Conservation (phyloP, 1,139 yeast genomes). For the Arxiozyma slooffiae region DNA sequence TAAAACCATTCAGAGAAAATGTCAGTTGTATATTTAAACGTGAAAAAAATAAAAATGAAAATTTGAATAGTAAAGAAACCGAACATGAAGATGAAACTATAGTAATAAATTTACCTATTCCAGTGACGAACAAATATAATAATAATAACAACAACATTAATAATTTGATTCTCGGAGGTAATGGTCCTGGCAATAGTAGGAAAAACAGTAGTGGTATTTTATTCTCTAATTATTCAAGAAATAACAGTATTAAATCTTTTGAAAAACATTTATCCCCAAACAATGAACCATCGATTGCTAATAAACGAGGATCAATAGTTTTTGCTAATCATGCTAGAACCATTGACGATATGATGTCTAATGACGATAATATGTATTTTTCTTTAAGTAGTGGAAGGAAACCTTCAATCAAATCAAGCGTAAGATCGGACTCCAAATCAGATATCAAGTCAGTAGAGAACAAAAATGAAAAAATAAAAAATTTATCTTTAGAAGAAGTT, state of each 20-base stretch:
- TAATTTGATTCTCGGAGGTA: neutral
- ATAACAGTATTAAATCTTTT: constrained; percentile 4
- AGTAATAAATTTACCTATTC: neutral
- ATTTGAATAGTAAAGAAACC: neutral
- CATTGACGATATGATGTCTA: neutral
- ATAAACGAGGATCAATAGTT: constrained; percentile 2
- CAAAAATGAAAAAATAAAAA: constrained; percentile 6
- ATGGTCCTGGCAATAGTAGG: neutral
- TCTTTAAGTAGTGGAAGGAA: neutral
- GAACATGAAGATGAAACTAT: neutral
- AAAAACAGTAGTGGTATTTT: neutral
- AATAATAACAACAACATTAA: neutral
- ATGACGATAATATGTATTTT: neutral
- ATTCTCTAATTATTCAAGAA: constrained; percentile 3
- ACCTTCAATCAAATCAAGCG: neutral
- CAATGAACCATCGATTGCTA: neutral
- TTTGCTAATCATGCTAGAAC: neutral
- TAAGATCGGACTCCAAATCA: neutral
- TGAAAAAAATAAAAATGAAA: neutral
- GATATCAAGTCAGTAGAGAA: neutral
- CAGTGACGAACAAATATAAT: neutral
- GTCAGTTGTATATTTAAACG: neutral
- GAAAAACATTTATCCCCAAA: neutral
- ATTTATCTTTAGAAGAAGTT: constrained; percentile 31
- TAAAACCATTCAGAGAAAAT: constrained; percentile 14